Evolutionary conservation across 2,329 filamentous ascomycete species (phyloP).

Genomic region (Trichoderma cornu-damae): DNA sequence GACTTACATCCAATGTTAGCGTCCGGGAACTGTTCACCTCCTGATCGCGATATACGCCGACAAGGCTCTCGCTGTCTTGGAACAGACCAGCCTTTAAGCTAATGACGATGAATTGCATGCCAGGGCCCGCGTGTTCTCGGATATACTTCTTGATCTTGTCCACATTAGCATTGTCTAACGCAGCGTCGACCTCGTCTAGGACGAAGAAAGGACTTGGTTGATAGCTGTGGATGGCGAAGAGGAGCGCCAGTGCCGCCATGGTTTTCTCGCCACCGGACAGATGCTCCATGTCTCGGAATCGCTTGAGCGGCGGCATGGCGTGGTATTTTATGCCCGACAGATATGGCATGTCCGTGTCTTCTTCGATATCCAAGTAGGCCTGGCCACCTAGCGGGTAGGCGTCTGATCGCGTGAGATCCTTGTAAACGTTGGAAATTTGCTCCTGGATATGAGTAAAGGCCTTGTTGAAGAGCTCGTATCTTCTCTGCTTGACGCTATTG

Average conservation of each 20-base stretch:
- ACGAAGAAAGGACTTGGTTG: slow-evolving; percentile 97
- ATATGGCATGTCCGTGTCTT: slow-evolving; percentile 95
- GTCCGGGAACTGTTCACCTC: slow-evolving; percentile 86
- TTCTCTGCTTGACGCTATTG: slow-evolving; percentile 71
- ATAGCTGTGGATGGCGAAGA: slow-evolving; percentile 96
- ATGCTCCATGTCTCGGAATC: slow-evolving; percentile 99
- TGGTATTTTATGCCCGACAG: slow-evolving; percentile 96
- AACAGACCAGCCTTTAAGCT: slow-evolving; percentile 92
- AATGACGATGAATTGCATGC: slow-evolving; percentile 99
- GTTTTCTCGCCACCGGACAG: slow-evolving; percentile 97
- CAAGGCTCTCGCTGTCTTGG: slow-evolving; percentile 91
- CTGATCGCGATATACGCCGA: slow-evolving; percentile 94
- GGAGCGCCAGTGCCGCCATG: slow-evolving; percentile 91
- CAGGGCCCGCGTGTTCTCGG: slow-evolving; percentile 84
- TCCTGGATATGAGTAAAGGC: slow-evolving; percentile 93
- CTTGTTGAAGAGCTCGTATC: slow-evolving; percentile 89
- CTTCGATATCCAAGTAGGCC: slow-evolving; percentile 82
- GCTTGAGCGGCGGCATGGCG: slow-evolving; percentile 96
- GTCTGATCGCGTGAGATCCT: slow-evolving; percentile 83
- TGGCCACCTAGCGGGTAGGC: slow-evolving; percentile 91
- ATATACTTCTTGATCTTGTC: slow-evolving; percentile 96
- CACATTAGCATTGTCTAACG: slow-evolving; percentile 96
- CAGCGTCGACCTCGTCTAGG: slow-evolving; percentile 94
- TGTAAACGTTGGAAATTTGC: slow-evolving; percentile 90
- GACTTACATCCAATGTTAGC: slow-evolving; percentile 88